These are phyloP conservation scores for Bruguiera gymnorhiza DNA, from an alignment of 345 rosid genomes.

Conservation along the genomic window DNA sequence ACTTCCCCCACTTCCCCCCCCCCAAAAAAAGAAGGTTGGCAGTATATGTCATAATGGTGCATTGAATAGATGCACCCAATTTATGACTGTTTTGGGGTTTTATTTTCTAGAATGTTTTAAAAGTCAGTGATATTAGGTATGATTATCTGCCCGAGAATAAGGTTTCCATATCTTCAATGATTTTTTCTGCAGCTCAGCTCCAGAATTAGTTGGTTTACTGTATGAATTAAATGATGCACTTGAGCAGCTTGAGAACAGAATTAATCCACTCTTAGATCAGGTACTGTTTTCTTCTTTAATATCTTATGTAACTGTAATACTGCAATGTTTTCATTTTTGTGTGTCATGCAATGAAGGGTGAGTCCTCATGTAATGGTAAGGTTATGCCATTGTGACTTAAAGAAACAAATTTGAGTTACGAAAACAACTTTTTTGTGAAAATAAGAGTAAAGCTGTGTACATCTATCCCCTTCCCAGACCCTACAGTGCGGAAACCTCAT, in stretches of 20 bases:
- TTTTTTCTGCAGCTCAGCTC: conserved; percentile 67
- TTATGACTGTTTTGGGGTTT: not conserved
- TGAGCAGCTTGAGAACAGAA: conserved; percentile 63
- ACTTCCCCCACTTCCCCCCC: not conserved
- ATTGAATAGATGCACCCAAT: not conserved
- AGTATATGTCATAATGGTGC: not conserved
- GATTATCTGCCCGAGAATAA: not conserved
- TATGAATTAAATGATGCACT: conserved; percentile 72
- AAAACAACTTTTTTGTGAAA: too few relatives aligned
- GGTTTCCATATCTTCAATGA: not conserved
- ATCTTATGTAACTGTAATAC: not conserved
- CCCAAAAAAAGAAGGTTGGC: too few relatives aligned
- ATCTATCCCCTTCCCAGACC: too few relatives aligned
- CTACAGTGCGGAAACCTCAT: too few relatives aligned
- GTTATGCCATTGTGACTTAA: too few relatives aligned
- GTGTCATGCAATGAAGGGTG: not conserved
- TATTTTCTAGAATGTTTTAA: too few relatives aligned
- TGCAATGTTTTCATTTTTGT: not conserved
- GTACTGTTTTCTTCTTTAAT: conserved; percentile 31
- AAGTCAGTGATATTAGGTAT: too few relatives aligned
- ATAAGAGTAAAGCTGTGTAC: too few relatives aligned
- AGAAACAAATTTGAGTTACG: too few relatives aligned
- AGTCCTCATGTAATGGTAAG: too few relatives aligned
- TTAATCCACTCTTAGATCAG: conserved; percentile 67
- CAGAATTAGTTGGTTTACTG: conserved; percentile 81